A percentile compares a stretch with the other conserved stretches of the same genome.
Conservation (phyloP, 306 rosid genomes). For the Lupinus albus region DNA sequence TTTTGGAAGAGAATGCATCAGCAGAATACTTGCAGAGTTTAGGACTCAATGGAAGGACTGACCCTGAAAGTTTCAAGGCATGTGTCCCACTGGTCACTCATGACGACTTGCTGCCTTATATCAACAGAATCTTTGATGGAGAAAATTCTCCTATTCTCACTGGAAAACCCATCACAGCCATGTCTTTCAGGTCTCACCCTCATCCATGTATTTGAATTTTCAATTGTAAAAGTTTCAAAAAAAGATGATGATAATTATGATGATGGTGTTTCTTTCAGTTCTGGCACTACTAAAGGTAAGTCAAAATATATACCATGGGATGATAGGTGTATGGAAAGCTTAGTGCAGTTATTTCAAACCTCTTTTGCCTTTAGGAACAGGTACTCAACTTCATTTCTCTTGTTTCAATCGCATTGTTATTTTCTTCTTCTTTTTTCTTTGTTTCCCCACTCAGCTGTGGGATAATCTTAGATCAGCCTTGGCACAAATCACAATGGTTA, state of each 20-base stretch:
- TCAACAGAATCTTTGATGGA: constrained; percentile 71
- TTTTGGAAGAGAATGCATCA: constrained; percentile 71
- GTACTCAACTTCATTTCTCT: constrained; percentile 40
- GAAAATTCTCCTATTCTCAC: constrained; percentile 75
- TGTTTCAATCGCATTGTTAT: background rate
- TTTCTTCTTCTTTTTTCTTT: too few relatives aligned
- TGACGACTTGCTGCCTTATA: constrained; percentile 66
- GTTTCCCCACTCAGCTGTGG: too few relatives aligned
- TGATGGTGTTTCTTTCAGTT: constrained; percentile 53
- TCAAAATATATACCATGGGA: constrained; percentile 84
- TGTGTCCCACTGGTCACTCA: constrained; percentile 79
- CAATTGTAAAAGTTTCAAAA: background rate
- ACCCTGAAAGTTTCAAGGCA: constrained; percentile 76
- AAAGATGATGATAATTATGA: background rate
- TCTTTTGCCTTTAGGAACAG: constrained; percentile 88
- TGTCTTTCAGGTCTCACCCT: constrained; percentile 68
- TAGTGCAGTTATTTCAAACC: constrained; percentile 71
- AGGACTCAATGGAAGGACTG: constrained; percentile 79
- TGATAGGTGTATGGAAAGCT: constrained; percentile 73
- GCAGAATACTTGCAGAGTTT: constrained; percentile 71
- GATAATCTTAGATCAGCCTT: too few relatives aligned
- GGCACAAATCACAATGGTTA: too few relatives aligned
- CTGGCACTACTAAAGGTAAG: constrained; percentile 94
- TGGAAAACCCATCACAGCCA: constrained; percentile 70
- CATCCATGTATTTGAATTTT: background rate